Evolutionary conservation across 2,329 filamentous ascomycete genomes (phyloP).

Genomic region (Parascedosporium putredinis): DNA sequence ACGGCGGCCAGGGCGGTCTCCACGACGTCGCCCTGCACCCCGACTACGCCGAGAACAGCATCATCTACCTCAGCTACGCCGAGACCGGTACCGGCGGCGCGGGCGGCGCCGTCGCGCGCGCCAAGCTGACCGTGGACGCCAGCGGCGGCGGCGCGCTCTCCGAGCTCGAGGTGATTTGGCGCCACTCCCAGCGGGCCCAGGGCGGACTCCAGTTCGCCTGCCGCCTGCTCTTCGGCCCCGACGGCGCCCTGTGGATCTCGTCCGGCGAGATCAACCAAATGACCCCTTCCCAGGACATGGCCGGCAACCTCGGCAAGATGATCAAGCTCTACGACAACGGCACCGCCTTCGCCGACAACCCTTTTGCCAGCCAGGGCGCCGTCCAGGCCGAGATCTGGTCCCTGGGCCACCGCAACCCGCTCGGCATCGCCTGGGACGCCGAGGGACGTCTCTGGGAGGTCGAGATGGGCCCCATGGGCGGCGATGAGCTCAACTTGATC

Average conservation of each 20-base stretch:
- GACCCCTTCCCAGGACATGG: slow-evolving; percentile 20
- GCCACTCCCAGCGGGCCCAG: slow-evolving; percentile 19
- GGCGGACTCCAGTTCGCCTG: slow-evolving; percentile 21
- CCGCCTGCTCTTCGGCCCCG: slow-evolving; percentile 20
- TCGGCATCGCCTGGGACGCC: slow-evolving; percentile 23
- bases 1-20: slow-evolving; percentile 22
- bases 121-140: slow-evolving; percentile 19
- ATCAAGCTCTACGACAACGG: slow-evolving; percentile 23
- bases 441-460: slow-evolving; percentile 24
- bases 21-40: slow-evolving; percentile 23
- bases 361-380: slow-evolving; percentile 20
- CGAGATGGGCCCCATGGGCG: slow-evolving; percentile 24
- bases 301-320: slow-evolving; percentile 24
- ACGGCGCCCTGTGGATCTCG: slow-evolving; percentile 21
- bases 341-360: slow-evolving; percentile 20
- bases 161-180: slow-evolving; percentile 22
- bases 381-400: slow-evolving; percentile 21
- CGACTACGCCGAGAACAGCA: slow-evolving; percentile 20
- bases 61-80: slow-evolving; percentile 23
- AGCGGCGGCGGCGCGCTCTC: slow-evolving; percentile 20
- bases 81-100: slow-evolving; percentile 17
- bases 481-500: slow-evolving; percentile 26
- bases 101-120: slow-evolving; percentile 21
- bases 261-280: slow-evolving; percentile 24
- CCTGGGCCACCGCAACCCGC: slow-evolving; percentile 22